Evolutionary conservation across 371 early-diverging fungal species (phyloP).

Genomic region (Funneliformis caledonium): DNA sequence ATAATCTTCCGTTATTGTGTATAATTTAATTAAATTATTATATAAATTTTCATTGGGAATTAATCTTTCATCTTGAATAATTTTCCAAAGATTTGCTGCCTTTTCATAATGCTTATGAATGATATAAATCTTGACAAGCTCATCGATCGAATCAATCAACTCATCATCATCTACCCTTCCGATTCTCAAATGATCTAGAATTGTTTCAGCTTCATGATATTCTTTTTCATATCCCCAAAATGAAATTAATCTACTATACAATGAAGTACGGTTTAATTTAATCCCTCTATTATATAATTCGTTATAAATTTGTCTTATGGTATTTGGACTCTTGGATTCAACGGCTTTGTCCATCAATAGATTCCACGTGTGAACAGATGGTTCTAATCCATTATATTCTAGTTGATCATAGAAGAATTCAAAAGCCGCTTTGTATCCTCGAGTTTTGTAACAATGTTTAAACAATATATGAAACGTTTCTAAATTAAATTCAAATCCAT

Average conservation of each 20-base stretch:
- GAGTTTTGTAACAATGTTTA: background rate
- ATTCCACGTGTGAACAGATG: background rate
- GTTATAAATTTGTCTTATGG: background rate
- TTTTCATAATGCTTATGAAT: background rate
- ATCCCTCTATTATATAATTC: background rate
- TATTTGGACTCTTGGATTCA: background rate
- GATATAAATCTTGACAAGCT: background rate
- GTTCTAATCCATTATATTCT: background rate
- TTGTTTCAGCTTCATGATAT: background rate
- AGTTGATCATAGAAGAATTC: slow-evolving; percentile 8
- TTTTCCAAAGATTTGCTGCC: background rate
- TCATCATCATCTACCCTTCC: background rate
- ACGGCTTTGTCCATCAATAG: background rate
- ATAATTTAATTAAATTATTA: slow-evolving; percentile 1
- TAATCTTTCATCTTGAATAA: background rate
- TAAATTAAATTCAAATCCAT: background rate
- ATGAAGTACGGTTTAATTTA: background rate
- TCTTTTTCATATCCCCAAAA: background rate
- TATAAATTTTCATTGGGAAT: background rate
- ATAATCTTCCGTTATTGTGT: background rate
- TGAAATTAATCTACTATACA: background rate
- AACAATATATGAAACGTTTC: slow-evolving; percentile 13
- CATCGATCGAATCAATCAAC: background rate
- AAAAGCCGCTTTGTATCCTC: background rate
- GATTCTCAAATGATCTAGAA: background rate